Evolutionary conservation across 2,329 filamentous ascomycete genomes (phyloP).

Genomic region (Tolypocladium tropicale): DNA sequence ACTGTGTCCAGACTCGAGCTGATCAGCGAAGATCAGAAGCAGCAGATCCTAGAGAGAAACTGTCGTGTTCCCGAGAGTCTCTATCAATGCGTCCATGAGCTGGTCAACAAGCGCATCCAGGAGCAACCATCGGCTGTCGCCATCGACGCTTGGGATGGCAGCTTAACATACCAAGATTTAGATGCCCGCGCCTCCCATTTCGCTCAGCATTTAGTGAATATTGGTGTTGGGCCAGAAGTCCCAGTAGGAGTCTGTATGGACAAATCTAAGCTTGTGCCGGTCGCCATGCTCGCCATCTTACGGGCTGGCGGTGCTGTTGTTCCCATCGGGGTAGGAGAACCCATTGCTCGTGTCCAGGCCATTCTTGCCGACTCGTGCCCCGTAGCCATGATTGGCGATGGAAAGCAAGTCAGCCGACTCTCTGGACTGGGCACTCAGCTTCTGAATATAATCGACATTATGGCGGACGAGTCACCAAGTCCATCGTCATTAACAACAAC

Average conservation of each 20-base stretch:
- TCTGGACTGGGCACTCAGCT: background rate
- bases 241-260: constrained; percentile 21
- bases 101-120: constrained; percentile 7
- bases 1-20: background rate
- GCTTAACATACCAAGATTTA: constrained; percentile 11
- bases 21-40: background rate
- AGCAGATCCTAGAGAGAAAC: background rate
- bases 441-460: background rate
- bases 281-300: constrained; percentile 20
- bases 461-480: background rate
- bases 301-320: constrained; percentile 16
- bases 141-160: constrained; percentile 14
- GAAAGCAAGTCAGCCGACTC: background rate
- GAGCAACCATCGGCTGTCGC: constrained; percentile 7
- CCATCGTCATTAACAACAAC: background rate
- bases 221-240: constrained; percentile 12
- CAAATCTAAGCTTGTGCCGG: constrained; percentile 20
- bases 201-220: constrained; percentile 2
- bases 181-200: constrained; percentile 4
- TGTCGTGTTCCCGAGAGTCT: constrained; percentile 1
- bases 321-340: background rate
- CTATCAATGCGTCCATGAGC: constrained; percentile 8
- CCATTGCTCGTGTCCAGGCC: background rate
- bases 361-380: background rate
- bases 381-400: background rate